phyloP scores from a whole-genome alignment of 495 filamentous ascomycete species.

The Tuber calosporum region DNA sequence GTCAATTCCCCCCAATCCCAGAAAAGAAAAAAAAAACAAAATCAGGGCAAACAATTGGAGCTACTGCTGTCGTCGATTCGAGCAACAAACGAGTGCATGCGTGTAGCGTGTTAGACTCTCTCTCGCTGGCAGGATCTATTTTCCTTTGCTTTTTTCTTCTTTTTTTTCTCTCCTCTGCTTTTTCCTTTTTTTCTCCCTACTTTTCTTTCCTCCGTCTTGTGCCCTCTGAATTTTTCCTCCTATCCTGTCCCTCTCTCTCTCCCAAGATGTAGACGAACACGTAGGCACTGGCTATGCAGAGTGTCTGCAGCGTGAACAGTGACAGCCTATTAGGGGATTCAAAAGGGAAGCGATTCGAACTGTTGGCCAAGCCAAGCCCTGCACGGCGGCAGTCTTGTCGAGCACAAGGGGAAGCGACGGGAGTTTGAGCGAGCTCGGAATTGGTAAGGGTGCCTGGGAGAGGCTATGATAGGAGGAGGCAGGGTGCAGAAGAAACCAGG shows the following conservation, averaged over 20 bases:
- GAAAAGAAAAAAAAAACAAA: neutral
- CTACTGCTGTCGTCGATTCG: neutral
- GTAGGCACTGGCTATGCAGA: slow-evolving; percentile 25
- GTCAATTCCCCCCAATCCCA: neutral
- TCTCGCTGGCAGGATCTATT: slow-evolving; percentile 11
- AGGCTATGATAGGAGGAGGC: slow-evolving; percentile 20
- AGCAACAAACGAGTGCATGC: neutral
- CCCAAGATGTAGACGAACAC: slow-evolving; percentile 27
- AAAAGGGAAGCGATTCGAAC: slow-evolving; percentile 26
- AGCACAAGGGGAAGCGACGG: slow-evolving; percentile 29
- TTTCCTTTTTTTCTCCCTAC: neutral
- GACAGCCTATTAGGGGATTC: slow-evolving; percentile 27
- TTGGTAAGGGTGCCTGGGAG: neutral
- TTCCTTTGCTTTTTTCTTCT: neutral
- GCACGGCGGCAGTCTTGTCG: slow-evolving; percentile 23
- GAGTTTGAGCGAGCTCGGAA: neutral
- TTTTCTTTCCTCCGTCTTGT: neutral
- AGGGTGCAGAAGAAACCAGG: slow-evolving; percentile 17
- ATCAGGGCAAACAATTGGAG: slow-evolving; percentile 5
- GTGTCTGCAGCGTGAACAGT: slow-evolving; percentile 21
- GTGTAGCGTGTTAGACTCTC: slow-evolving; percentile 5
- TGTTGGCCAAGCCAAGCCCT: slow-evolving; percentile 17
- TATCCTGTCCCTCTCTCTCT: neutral
- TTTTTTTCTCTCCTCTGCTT: slow-evolving; percentile 9
- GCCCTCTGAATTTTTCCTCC: neutral